Percentiles rank a stretch among this genome's conserved stretches.
Conservation (phyloP, 2,329 filamentous ascomycete genomes). For the Amauroascus verrucosus region DNA sequence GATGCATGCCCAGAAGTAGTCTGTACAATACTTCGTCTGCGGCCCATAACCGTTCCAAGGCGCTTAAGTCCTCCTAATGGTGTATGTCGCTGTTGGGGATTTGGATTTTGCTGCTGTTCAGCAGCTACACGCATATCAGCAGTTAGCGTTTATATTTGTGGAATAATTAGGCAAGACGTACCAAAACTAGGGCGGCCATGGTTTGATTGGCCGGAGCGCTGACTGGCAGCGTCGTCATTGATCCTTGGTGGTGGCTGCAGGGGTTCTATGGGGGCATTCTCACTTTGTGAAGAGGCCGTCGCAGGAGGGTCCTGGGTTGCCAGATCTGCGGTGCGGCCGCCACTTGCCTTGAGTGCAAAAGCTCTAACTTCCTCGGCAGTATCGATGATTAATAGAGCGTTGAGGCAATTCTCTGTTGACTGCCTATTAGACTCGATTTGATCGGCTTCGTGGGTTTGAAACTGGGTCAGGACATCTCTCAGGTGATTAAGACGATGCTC, state of each 20-base stretch:
- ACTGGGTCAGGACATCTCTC: constrained; percentile 81
- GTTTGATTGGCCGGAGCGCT: constrained; percentile 43
- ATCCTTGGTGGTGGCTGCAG: constrained; percentile 33
- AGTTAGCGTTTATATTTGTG: constrained; percentile 1
- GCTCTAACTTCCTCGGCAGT: constrained; percentile 71
- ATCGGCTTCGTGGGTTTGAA: constrained; percentile 86
- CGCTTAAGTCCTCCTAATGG: constrained; percentile 38
- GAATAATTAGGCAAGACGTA: constrained; percentile 5
- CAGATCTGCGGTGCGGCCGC: constrained; percentile 26
- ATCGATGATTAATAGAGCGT: constrained; percentile 72
- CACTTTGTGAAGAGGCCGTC: constrained; percentile 19
- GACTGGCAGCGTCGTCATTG: constrained; percentile 46
- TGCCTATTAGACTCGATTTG: constrained; percentile 65
- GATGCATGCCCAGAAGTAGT: constrained; percentile 23
- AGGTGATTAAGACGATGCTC: constrained; percentile 83
- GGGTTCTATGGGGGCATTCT: constrained; percentile 21
- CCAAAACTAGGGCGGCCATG: constrained; percentile 28
- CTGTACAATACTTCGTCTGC: constrained; percentile 35
- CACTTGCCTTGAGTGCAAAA: constrained; percentile 32
- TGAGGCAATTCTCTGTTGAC: constrained; percentile 68
- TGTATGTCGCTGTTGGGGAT: constrained; percentile 30
- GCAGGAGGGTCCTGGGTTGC: constrained; percentile 22
- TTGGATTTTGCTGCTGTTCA: constrained; percentile 20
- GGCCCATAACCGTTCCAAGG: constrained; percentile 40
- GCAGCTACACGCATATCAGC: constrained; percentile 23